Percentiles rank a stretch among this genome's conserved stretches.
phyloP scores from a whole-genome alignment of 192 early-diverging fungal species.

The Umbelopsis sp. region DNA sequence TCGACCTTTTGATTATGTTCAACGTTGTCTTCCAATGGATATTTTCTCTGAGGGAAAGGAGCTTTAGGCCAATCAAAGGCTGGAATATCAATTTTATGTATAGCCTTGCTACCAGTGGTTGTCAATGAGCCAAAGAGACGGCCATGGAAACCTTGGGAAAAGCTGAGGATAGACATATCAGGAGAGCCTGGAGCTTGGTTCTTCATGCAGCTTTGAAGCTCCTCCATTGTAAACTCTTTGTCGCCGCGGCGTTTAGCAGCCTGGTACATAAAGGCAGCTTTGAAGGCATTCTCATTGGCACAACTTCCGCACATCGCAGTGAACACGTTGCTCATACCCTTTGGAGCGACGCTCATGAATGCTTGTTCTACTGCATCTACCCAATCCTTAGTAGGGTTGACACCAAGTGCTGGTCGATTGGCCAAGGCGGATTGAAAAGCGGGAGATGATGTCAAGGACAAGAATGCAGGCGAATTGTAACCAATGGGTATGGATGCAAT shows the following conservation, averaged over 20 bases:
- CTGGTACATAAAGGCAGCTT: slow-evolving; percentile 73
- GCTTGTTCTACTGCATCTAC: slow-evolving; percentile 57
- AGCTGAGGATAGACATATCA: slow-evolving; percentile 68
- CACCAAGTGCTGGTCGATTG: slow-evolving; percentile 66
- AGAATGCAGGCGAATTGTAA: slow-evolving; percentile 68
- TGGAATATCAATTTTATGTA: slow-evolving; percentile 77
- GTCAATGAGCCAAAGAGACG: slow-evolving; percentile 71
- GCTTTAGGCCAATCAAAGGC: slow-evolving; percentile 69
- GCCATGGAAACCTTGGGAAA: slow-evolving; percentile 67
- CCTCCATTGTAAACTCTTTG: slow-evolving; percentile 40
- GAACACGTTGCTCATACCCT: slow-evolving; percentile 70
- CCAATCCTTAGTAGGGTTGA: slow-evolving; percentile 68
- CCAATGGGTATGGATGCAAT: slow-evolving; percentile 76
- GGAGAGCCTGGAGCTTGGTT: slow-evolving; percentile 68
- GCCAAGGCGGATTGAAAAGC: slow-evolving; percentile 67
- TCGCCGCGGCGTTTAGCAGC: slow-evolving; percentile 53
- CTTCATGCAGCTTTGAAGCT: slow-evolving; percentile 62
- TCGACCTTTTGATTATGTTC: slow-evolving; percentile 65
- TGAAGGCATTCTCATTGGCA: slow-evolving; percentile 76
- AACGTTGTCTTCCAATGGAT: slow-evolving; percentile 62
- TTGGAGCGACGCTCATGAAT: slow-evolving; percentile 68
- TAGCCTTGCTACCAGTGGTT: slow-evolving; percentile 67
- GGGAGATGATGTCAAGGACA: slow-evolving; percentile 50
- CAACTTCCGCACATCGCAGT: slow-evolving; percentile 76
- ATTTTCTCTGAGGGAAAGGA: slow-evolving; percentile 68